These are phyloP conservation scores for Trichoderma asperellum DNA, from an alignment of 2,329 filamentous ascomycete genomes.

Conservation along the genomic window DNA sequence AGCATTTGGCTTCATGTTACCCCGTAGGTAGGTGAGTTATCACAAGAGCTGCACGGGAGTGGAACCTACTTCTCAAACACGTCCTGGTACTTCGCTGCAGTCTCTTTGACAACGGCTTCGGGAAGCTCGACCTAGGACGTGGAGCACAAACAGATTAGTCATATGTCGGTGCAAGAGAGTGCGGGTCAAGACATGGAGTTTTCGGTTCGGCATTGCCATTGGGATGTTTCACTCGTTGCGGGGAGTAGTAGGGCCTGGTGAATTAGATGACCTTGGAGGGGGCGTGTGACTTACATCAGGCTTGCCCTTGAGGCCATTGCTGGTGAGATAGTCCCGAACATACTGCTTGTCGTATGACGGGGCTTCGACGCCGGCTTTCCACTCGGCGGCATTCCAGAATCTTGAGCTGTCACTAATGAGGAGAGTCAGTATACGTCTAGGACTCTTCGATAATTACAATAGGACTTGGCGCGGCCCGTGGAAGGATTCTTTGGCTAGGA, in stretches of 20 bases:
- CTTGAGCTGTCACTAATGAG: constrained; percentile 65
- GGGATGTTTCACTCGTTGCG: background rate
- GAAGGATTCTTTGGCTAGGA: background rate
- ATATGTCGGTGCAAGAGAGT: background rate
- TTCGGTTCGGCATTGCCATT: background rate
- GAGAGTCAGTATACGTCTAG: constrained; percentile 63
- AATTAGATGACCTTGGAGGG: background rate
- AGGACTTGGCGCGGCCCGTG: background rate
- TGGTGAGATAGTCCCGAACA: constrained; percentile 79
- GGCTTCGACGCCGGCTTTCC: constrained; percentile 71
- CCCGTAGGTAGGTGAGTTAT: background rate
- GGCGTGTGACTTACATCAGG: constrained; percentile 50
- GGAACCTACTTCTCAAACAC: constrained; percentile 54
- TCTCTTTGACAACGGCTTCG: constrained; percentile 70
- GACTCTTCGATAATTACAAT: background rate
- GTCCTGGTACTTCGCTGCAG: constrained; percentile 74
- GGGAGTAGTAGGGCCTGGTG: constrained; percentile 3
- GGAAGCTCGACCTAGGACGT: constrained; percentile 43
- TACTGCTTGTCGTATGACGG: constrained; percentile 89
- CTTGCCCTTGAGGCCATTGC: constrained; percentile 59
- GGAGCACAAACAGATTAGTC: background rate
- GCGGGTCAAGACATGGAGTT: background rate
- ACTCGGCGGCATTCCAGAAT: constrained; percentile 77
- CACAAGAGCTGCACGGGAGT: background rate
- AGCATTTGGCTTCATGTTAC: background rate